These are phyloP conservation scores for Aureobasidium sp. DNA, from an alignment of 2,329 filamentous ascomycete genomes.

Conservation along the genomic window DNA sequence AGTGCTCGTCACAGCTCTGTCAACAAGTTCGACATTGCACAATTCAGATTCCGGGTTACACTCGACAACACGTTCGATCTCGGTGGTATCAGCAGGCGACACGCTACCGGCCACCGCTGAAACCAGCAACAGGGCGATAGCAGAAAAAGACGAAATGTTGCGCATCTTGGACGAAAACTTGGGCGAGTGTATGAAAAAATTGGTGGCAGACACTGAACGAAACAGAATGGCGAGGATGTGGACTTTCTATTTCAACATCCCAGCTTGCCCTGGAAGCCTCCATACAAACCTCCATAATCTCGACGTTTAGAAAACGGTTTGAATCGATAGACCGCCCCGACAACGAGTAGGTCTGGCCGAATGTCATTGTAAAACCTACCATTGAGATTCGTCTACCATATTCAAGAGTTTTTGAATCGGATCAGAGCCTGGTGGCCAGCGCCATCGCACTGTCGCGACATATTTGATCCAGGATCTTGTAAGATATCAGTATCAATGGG, in stretches of 20 bases:
- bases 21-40: slow-evolving; percentile 6
- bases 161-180: neutral
- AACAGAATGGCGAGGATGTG: neutral
- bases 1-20: slow-evolving; percentile 1
- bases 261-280: neutral
- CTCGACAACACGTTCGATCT: neutral
- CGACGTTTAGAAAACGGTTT: slow-evolving; percentile 6
- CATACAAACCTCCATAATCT: slow-evolving; percentile 11
- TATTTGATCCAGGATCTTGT: neutral
- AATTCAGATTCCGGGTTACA: slow-evolving; percentile 13
- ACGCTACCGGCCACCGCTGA: neutral
- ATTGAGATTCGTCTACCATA: neutral
- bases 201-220: neutral
- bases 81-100: neutral
- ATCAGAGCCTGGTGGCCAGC: neutral
- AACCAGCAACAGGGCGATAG: slow-evolving; percentile 12
- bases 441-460: neutral
- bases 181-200: neutral
- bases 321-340: slow-evolving; percentile 11
- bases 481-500: neutral
- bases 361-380: neutral
- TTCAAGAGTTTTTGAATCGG: too few species aligned
- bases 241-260: slow-evolving; percentile 3
- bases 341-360: slow-evolving; percentile 8
- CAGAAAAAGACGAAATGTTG: slow-evolving; percentile 8